Evolutionary conservation across 2,329 filamentous ascomycete species (phyloP), one percentile per base, ranked within the genome.

Genomic region (Fusarium sp.): DNA sequence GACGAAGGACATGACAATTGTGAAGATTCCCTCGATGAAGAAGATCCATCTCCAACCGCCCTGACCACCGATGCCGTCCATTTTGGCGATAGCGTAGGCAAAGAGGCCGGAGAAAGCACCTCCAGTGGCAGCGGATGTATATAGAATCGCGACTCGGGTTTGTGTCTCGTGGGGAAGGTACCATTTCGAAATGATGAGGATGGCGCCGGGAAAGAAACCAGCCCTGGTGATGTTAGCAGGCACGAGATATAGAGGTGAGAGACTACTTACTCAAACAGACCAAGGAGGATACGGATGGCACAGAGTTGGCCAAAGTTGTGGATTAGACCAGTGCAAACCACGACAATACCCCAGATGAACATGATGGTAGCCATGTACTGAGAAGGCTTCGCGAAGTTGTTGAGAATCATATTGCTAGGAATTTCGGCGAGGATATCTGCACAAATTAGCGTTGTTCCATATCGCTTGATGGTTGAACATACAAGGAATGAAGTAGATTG

Each of bases 1-100:
- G 6, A 85, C 70, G 5, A 85, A 78, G 8, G 80, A 80, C n/a
- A 83, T 71, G 28, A 80, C 55, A 2, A 85, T 76, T 20, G 84
- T 75, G 3, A 76, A 74, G 10, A 77, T 65, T 8, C 77, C 77
- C 15, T 79, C 77, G 1, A 79, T 75, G 15, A 79, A 69, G 39
- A 79, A 79, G 51, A 78, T 78, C 77, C 77, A 79, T 11, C 77
- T 35, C 77, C 77, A 79, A 6, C 75, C 72, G 2, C 11, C 13
- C 20, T 73, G 58, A 1, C 72, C 74, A 0, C 70, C 75, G 4
- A 65, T 42, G 0, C 67, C 73, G 22, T 78, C 66, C 35, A 79
- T 70, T 44, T 75, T 64, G 1, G 76, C 74, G 20, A 79, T 73
- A 1, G 66, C 77, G 28, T 65, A 75, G 0, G 77, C 77, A 7